Evolutionary conservation across 192 early-diverging fungal genomes (phyloP), one percentile per base, ranked within the genome.

Genomic region (Backusella tuberculispora): DNA sequence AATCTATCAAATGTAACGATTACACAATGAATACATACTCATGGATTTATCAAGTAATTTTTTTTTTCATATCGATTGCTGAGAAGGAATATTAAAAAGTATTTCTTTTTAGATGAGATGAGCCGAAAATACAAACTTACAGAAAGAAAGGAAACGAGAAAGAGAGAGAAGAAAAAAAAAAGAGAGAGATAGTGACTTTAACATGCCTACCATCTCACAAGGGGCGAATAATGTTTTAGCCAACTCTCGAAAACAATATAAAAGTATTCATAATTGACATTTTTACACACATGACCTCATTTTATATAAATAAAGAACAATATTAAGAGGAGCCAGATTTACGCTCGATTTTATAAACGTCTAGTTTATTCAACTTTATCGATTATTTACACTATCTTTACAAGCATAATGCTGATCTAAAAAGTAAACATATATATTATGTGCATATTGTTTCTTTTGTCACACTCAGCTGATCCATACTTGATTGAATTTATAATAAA

Each of bases 1-100:
- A 1, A 34, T 34, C 29, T 34, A 34, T 7, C 9, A 53, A n/a
- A 60, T 8, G 21, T 60, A 21, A 60, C 53, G 4, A 60, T 60
- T 60, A 60, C 53, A 60, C 53, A 60, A 60, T 12, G 9, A 26
- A 10, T 26, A 9, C 6, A 56, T 56, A 56, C 53, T 56, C 53
- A 56, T 56, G 53, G 53, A 56, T 56, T 56, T 56, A 56, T 56
- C 53, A 56, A 56, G 53, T 56, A 56, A 56, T 56, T 56, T 56
- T 56, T 56, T 34, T 34, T 34, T 34, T 34, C 4, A 60, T 60
- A 60, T 60, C 53, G 21, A 60, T 26, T 24, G 10, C 21, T 10
- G 53, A 26, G 3, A 26, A 60, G 53, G 24, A n/a, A 60, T 19
- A 60, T 5, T 24, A 26, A 12, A 3, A 46, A 1, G 10, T 26